Base-by-base conservation (phyloP, 225 moss, liverwort and hornwort genomes). In the Physcomitrium patens region DNA sequence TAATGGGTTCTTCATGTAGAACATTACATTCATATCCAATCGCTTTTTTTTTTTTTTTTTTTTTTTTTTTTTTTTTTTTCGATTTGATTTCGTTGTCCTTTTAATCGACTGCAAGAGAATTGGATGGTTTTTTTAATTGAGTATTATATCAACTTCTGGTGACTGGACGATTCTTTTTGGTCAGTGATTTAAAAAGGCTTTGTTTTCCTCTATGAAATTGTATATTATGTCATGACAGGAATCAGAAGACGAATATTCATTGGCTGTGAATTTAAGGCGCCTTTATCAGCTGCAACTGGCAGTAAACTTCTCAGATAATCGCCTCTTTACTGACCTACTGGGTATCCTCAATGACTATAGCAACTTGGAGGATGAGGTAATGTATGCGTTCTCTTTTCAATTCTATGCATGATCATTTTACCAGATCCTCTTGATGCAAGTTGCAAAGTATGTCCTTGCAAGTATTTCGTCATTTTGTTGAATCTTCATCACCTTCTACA, bases 351-450 rank as follows among this genome's bases (percentile, higher is more conserved):
- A 82, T 28, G 93, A 95, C 69, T 91, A 85, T 55, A 90, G 75
- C 69, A 89, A 89, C 78, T 81, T 95, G 75, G 95, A 93, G 73
- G 95, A 95, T 69, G 99, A 99, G 93, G 96, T 96, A 73, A 48
- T 22, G 24, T 54, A n/a, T 42, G 43, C 52, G 63, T 74, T 44
- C 66, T 67, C 52, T 23, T 60, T 44, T 44, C 19, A 53, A 41
- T 57, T 43, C 24, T 57, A 9, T 49, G 41, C 31, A 22, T 13
- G 18, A 57, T 63, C 47, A 69, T 17, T 22, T 43, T 26, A 31
- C 16, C 23, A 27, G 51, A 24, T 59, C n/a, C 58, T 58, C 22
- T 64, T 74, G 27, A 61, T 52, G 57, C 14, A 8, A 27, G 82
- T 70, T 27, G 53, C 69, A 65, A 69, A 64, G 0, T 61, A 8